Conservation (phyloP, 768 basidiomycete species). For the Gyrodon lividus region DNA sequence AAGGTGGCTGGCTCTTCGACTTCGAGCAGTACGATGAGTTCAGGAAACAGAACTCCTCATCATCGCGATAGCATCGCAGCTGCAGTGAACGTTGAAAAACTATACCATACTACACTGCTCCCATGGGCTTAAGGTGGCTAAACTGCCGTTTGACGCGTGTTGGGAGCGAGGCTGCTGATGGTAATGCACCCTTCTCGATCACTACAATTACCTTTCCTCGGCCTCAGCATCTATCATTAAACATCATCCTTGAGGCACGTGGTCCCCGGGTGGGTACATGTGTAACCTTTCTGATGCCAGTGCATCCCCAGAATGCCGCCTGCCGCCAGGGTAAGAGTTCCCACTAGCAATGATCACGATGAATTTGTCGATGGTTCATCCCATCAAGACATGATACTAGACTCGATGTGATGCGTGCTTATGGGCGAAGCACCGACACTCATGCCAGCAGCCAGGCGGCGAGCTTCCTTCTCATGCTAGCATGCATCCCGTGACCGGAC, state of each 20-base stretch:
- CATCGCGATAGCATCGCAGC: neutral
- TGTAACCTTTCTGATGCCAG: constrained; percentile 11
- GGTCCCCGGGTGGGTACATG: constrained; percentile 12
- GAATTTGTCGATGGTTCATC: constrained; percentile 8
- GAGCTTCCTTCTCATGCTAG: constrained; percentile 1
- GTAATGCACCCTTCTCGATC: constrained; percentile 20
- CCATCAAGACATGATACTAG: neutral
- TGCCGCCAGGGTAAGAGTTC: constrained; percentile 2
- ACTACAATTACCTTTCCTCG: constrained; percentile 23
- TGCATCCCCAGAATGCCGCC: neutral
- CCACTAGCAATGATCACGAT: neutral
- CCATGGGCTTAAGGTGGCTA: constrained; percentile 15
- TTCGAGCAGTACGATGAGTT: constrained; percentile 2
- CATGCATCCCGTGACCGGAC: constrained; percentile 17
- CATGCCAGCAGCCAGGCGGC: constrained; percentile 15
- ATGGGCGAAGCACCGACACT: constrained; percentile 1
- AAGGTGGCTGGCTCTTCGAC: neutral
- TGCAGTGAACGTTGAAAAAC: neutral
- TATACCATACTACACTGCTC: constrained; percentile 1
- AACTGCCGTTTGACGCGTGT: constrained; percentile 25
- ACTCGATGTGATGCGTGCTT: neutral
- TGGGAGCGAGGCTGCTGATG: constrained; percentile 28
- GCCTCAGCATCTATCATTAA: constrained; percentile 21
- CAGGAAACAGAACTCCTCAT: neutral
- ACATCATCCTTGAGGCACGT: constrained; percentile 15